Conservation (phyloP, 805 yeast species). For the Kazachstania africana region DNA sequence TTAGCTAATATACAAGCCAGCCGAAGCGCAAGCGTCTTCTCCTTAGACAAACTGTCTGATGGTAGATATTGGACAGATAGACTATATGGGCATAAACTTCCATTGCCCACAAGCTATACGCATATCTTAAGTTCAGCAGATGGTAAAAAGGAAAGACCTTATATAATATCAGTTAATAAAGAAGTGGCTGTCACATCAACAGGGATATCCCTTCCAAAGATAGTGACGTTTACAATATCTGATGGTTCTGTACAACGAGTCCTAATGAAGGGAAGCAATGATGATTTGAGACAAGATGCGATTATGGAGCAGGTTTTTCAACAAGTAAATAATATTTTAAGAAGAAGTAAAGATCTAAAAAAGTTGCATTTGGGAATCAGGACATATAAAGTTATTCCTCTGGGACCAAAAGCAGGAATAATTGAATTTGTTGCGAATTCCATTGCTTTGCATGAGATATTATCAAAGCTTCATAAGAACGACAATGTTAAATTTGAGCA, state of each 20-base stretch:
- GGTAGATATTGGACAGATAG: slow-evolving; percentile 48
- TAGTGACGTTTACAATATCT: slow-evolving; percentile 41
- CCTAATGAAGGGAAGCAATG: slow-evolving; percentile 75
- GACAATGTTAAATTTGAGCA: slow-evolving; percentile 39
- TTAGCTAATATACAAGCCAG: slow-evolving; percentile 35
- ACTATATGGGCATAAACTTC: slow-evolving; percentile 37
- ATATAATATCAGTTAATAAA: slow-evolving; percentile 34
- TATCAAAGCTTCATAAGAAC: slow-evolving; percentile 49
- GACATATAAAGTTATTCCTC: slow-evolving; percentile 82
- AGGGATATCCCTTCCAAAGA: slow-evolving; percentile 84
- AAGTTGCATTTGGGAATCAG: slow-evolving; percentile 51
- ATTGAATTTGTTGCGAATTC: slow-evolving; percentile 84
- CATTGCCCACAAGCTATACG: slow-evolving; percentile 53
- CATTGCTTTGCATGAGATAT: slow-evolving; percentile 52
- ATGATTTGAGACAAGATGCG: slow-evolving; percentile 90
- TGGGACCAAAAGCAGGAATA: slow-evolving; percentile 79
- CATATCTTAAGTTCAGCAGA: slow-evolving; percentile 31
- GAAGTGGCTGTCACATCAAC: slow-evolving; percentile 54
- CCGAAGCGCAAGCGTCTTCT: too few species aligned
- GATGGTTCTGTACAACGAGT: slow-evolving; percentile 50
- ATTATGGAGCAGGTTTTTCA: slow-evolving; percentile 96
- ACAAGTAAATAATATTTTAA: slow-evolving; percentile 63
- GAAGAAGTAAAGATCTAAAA: slow-evolving; percentile 42
- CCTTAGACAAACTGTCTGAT: slow-evolving; percentile 25
- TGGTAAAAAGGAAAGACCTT: slow-evolving; percentile 37